Evolutionary conservation across 2,329 filamentous ascomycete genomes (phyloP).

Genomic region (Ophiocordyceps unilateralis): DNA sequence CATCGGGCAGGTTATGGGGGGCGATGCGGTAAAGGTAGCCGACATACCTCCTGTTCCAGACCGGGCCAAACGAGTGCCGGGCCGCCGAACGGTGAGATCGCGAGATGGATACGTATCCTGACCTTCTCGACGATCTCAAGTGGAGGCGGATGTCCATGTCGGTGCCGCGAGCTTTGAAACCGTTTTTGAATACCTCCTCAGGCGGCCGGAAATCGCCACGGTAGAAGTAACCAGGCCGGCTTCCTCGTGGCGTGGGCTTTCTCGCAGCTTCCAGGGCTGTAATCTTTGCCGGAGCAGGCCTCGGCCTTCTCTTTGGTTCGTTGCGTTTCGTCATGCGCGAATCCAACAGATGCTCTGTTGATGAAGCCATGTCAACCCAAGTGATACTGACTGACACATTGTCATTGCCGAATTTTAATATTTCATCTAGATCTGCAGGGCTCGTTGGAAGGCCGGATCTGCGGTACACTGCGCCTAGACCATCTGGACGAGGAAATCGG

Average conservation of each 20-base stretch:
- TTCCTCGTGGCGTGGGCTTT: not conserved
- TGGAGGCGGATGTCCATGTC: conserved; percentile 1
- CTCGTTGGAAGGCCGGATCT: not conserved
- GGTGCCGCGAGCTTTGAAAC: conserved; percentile 1
- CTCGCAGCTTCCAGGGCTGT: not conserved
- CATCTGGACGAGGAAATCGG: not conserved
- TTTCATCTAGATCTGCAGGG: too few species aligned
- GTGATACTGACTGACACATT: too few species aligned
- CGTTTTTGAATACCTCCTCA: conserved; percentile 1
- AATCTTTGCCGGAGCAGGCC: not conserved
- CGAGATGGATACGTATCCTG: conserved; percentile 2
- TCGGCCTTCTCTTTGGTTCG: not conserved
- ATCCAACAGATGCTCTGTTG: too few species aligned
- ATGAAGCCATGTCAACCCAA: too few species aligned
- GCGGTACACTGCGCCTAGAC: too few species aligned
- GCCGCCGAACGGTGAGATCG: not conserved
- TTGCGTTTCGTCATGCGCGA: not conserved
- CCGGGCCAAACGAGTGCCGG: conserved; percentile 2
- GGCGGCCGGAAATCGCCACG: conserved; percentile 3
- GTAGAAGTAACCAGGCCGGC: conserved; percentile 1
- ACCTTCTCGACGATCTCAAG: conserved; percentile 1
- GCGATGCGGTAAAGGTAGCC: conserved; percentile 3
- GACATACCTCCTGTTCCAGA: not conserved
- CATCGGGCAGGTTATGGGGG: not conserved
- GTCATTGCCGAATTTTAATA: too few species aligned